Percentiles rank a stretch among this genome's conserved stretches.
Evolutionary conservation across 208 protist species (phyloP).

Genomic region (Crithidia thermophila): DNA sequence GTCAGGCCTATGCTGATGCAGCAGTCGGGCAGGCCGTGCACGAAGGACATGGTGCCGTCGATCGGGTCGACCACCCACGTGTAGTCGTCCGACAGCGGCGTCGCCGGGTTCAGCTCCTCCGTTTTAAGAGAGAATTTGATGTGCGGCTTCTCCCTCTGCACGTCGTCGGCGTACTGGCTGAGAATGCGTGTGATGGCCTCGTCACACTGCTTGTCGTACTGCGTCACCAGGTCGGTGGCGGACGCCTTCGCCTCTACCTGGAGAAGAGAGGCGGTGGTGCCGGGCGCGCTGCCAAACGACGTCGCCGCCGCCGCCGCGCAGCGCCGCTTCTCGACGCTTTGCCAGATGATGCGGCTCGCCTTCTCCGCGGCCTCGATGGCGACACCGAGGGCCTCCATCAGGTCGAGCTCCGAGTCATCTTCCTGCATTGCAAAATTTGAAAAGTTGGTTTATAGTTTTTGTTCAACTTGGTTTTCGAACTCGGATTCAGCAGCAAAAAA

Average conservation of each 20-base stretch:
- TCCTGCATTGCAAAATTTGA: conserved; percentile 19
- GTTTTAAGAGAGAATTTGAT: conserved; percentile 50
- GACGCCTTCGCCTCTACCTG: conserved; percentile 31
- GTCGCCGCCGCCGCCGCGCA: conserved; percentile 18
- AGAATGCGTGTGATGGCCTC: conserved; percentile 41
- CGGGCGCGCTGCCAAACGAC: background rate
- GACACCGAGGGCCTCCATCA: conserved; percentile 48
- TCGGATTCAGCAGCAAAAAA: no score
- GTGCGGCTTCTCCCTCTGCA: conserved; percentile 34
- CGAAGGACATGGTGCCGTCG: conserved; percentile 80
- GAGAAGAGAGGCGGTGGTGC: background rate
- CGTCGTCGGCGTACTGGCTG: conserved; percentile 31
- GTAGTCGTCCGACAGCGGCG: conserved; percentile 43
- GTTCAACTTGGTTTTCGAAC: no score
- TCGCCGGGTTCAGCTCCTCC: conserved; percentile 46
- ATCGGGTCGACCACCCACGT: conserved; percentile 87
- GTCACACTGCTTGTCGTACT: conserved; percentile 55
- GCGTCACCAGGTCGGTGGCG: conserved; percentile 54
- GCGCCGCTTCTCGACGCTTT: conserved; percentile 37
- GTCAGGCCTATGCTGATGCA: conserved; percentile 78
- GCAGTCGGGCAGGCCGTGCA: conserved; percentile 74
- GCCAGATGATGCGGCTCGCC: conserved; percentile 47
- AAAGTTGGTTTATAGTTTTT: background rate
- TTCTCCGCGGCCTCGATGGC: conserved; percentile 53
- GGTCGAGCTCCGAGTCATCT: conserved; percentile 24